These are phyloP conservation scores for Coffea canephora DNA, from an alignment of 257 asterid genomes.

Conservation along the genomic window DNA sequence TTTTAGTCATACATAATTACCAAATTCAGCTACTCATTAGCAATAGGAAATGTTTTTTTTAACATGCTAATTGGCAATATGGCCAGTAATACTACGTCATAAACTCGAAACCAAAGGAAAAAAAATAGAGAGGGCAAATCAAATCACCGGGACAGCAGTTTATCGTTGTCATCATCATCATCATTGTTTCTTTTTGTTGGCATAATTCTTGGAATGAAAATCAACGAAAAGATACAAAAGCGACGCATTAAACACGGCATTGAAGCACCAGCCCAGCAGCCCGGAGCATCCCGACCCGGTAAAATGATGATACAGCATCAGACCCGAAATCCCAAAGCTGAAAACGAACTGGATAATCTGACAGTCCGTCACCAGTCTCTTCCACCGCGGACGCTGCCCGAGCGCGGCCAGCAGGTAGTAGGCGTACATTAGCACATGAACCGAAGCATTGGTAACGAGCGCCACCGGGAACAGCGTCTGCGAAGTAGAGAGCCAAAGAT, in stretches of 20 bases:
- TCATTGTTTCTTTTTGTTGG: slow-evolving; percentile 33
- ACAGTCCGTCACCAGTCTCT: slow-evolving; percentile 70
- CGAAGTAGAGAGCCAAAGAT: slow-evolving; percentile 60
- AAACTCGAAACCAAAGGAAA: too few species aligned
- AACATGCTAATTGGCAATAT: too few species aligned
- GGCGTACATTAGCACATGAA: slow-evolving; percentile 90
- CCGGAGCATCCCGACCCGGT: slow-evolving; percentile 82
- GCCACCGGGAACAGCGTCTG: slow-evolving; percentile 92
- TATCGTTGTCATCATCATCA: slow-evolving; percentile 10
- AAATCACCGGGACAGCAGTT: too few species aligned
- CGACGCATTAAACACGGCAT: slow-evolving; percentile 80
- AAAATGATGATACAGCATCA: slow-evolving; percentile 69
- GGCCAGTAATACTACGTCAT: too few species aligned
- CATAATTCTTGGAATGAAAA: slow-evolving; percentile 71
- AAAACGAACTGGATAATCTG: slow-evolving; percentile 84
- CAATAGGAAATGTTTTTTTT: too few species aligned
- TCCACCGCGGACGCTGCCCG: slow-evolving; percentile 82
- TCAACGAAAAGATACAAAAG: slow-evolving; percentile 65
- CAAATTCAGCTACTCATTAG: too few species aligned
- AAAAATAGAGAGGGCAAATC: too few species aligned
- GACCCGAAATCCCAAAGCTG: slow-evolving; percentile 67
- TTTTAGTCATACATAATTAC: too few species aligned
- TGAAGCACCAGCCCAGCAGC: slow-evolving; percentile 78
- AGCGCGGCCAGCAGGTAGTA: slow-evolving; percentile 65
- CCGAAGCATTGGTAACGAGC: slow-evolving; percentile 77